A percentile compares a stretch with the other conserved stretches of the same genome.
These are phyloP conservation scores for Ziziphus jujuba DNA, from an alignment of 306 rosid species.

Conservation along the genomic window DNA sequence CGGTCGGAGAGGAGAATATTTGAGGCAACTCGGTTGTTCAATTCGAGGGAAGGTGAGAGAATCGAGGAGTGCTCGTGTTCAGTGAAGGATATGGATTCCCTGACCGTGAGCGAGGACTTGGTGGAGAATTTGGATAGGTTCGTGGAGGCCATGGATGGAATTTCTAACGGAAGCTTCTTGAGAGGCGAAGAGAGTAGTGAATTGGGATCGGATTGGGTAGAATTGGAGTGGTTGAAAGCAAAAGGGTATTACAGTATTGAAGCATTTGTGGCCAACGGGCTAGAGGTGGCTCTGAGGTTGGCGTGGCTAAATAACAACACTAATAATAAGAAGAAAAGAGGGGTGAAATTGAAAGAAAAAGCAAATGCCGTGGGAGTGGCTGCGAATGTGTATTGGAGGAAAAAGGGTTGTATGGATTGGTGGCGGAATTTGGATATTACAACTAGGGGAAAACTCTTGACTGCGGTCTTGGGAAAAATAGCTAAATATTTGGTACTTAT, in stretches of 20 bases:
- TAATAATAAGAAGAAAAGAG: slow-evolving; percentile 59
- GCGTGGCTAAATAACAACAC: slow-evolving; percentile 59
- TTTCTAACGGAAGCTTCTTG: slow-evolving; percentile 65
- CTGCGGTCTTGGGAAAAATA: slow-evolving; percentile 54
- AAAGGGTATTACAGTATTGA: slow-evolving; percentile 73
- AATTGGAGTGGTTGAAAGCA: slow-evolving; percentile 75
- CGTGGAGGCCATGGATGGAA: slow-evolving; percentile 56
- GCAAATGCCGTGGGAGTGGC: slow-evolving; percentile 41
- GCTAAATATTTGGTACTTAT: slow-evolving; percentile 70
- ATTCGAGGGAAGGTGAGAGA: slow-evolving; percentile 61
- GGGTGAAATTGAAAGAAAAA: slow-evolving; percentile 84
- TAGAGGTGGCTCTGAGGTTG: slow-evolving; percentile 76
- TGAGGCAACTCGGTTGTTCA: slow-evolving; percentile 49
- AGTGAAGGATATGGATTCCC: slow-evolving; percentile 38
- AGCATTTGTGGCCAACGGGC: slow-evolving; percentile 72
- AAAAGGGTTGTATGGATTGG: slow-evolving; percentile 88
- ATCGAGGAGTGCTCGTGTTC: slow-evolving; percentile 53
- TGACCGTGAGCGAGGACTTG: slow-evolving; percentile 48
- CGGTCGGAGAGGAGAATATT: slow-evolving; percentile 27
- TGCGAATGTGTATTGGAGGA: slow-evolving; percentile 80
- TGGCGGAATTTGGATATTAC: slow-evolving; percentile 66
- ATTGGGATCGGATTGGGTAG: slow-evolving; percentile 70
- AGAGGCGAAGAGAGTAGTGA: slow-evolving; percentile 74
- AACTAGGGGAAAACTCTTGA: slow-evolving; percentile 45
- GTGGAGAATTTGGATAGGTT: slow-evolving; percentile 52